Base-by-base conservation (phyloP, 2,329 filamentous ascomycete species). In the Triangularia setosa region DNA sequence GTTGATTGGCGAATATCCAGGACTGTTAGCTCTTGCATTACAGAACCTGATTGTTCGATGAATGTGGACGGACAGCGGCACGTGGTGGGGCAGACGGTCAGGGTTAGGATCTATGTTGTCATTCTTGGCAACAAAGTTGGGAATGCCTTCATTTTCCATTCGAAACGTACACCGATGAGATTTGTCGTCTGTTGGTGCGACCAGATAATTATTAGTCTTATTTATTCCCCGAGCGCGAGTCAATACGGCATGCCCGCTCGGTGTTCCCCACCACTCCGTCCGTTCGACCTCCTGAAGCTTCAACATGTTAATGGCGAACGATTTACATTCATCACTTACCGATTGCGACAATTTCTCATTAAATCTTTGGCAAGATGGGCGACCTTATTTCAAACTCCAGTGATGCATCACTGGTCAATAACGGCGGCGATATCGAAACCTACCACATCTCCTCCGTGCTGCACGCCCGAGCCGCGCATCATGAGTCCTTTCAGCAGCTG, bases 401-500 rank as follows among this genome's bases (percentile, higher is more conserved):
- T 3, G 6, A 48, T 18, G 6, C n/a, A 9, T 11, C 40, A 2
- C 7, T n/a, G 18, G 12, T n/a, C 3, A 21, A 8, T 21, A 9
- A 48, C 40, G 14, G 30, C 30, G 9, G 14, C 12, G 16, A 16
- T 14, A 6, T 4, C 35, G 14, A 48, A 21, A 21, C 40, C n/a
- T 68, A 64, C 44, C 35, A 33, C 62, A 69, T 69, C 23, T 55
- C 60, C n/a, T 62, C 67, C 12, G 63, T 64, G 4, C 58, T 69
- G 25, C 40, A 53, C 54, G 60, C 64, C 33, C 54, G 56, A 1
- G 65, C 67, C 1, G 18, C 58, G 7, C 68, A 69, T 40, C 68
- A 69, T 56, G 65, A 66, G n/a, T 69, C 68, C 1, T 69, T 69
- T n/a, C 53, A 67, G 24, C 59, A 65, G 62, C 67, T 69, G 9